phyloP scores from a whole-genome alignment of 495 filamentous ascomycete genomes.

The Pyrenopolyporus hunteri region DNA sequence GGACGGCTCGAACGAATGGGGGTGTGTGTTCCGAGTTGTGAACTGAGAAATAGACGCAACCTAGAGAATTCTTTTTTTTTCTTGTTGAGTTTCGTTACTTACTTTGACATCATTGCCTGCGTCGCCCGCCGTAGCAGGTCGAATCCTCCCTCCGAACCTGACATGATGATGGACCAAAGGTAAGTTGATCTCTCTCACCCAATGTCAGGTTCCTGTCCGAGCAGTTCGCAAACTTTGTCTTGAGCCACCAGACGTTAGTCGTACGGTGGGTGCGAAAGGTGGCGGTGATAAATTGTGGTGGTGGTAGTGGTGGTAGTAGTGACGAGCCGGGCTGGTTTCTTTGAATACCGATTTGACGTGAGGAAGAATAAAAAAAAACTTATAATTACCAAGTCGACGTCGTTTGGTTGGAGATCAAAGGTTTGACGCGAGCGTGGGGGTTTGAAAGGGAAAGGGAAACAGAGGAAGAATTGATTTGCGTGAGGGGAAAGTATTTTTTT shows the following conservation, averaged over 20 bases:
- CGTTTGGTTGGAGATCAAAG: constrained; percentile 36
- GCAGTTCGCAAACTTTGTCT: constrained; percentile 24
- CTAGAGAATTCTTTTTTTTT: not conserved
- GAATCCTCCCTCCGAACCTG: constrained; percentile 48
- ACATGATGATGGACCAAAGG: constrained; percentile 40
- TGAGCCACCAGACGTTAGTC: constrained; percentile 17
- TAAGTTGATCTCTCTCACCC: constrained; percentile 29
- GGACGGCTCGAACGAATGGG: constrained; percentile 7
- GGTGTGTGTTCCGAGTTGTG: constrained; percentile 1
- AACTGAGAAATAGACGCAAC: constrained; percentile 1
- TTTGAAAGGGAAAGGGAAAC: constrained; percentile 8
- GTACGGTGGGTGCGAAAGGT: constrained; percentile 14
- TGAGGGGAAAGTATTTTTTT: constrained; percentile 38
- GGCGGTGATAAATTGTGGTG: not conserved
- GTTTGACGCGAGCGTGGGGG: constrained; percentile 38
- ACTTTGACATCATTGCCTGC: constrained; percentile 65
- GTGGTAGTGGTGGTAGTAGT: not conserved
- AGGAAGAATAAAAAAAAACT: constrained; percentile 14
- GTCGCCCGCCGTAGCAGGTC: constrained; percentile 63
- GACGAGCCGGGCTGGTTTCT: not conserved
- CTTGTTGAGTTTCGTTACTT: constrained; percentile 37
- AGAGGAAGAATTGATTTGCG: constrained; percentile 35
- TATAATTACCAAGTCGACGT: constrained; percentile 16
- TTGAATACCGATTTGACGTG: not conserved
- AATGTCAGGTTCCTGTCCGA: constrained; percentile 40